Conservation (phyloP, 441 rosid genomes). For the Gossypium aridum region DNA sequence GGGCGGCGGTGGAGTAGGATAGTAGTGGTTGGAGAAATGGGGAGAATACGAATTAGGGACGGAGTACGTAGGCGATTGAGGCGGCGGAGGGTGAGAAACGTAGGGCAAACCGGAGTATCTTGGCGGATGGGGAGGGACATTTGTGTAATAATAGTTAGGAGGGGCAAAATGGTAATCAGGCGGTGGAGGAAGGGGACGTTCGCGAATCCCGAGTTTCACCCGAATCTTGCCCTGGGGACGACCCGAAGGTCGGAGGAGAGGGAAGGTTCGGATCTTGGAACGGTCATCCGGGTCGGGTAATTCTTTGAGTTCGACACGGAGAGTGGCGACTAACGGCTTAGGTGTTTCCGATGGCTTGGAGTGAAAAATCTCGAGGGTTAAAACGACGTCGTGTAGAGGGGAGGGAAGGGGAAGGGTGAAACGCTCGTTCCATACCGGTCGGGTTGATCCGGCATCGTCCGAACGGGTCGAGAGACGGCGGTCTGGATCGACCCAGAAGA, state of each 20-base stretch:
- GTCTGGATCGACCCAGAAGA: constrained; percentile 33
- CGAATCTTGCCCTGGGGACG: constrained; percentile 52
- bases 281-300: constrained; percentile 23
- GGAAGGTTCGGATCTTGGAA: constrained; percentile 21
- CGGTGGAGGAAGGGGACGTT: constrained; percentile 28
- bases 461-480: constrained; percentile 29
- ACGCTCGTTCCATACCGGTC: constrained; percentile 41
- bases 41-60: constrained; percentile 20
- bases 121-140: constrained; percentile 25
- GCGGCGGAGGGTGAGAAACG: constrained; percentile 17
- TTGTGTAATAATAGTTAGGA: constrained; percentile 26
- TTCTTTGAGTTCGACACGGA: constrained; percentile 28
- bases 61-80: constrained; percentile 4
- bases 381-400: constrained; percentile 17
- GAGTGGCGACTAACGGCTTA: constrained; percentile 46
- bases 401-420: constrained; percentile 25
- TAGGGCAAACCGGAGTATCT: constrained; percentile 16
- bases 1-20: constrained; percentile 29
- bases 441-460: constrained; percentile 32
- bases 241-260: constrained; percentile 43
- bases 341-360: constrained; percentile 41
- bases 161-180: constrained; percentile 26
- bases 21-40: constrained; percentile 23
- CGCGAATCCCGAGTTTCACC: constrained; percentile 30
- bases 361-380: constrained; percentile 38